phyloP scores from a whole-genome alignment of 805 yeast genomes.

The Candida verbasci region DNA sequence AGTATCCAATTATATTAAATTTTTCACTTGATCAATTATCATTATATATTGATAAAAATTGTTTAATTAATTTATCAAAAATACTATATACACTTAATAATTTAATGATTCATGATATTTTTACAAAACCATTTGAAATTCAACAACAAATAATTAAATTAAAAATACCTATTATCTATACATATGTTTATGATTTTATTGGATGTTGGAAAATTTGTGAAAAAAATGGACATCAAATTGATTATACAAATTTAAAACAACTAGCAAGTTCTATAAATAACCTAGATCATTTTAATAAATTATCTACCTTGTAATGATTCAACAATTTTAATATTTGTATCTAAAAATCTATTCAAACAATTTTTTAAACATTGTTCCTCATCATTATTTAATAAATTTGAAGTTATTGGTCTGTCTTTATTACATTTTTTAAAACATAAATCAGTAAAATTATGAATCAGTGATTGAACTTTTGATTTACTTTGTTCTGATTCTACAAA shows the following conservation, averaged over 20 bases:
- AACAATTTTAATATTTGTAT: constrained; percentile 81
- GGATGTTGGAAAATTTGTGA: constrained; percentile 31
- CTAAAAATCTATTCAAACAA: constrained; percentile 83
- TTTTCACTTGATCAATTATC: constrained; percentile 16
- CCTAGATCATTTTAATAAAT: not conserved
- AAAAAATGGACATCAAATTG: constrained; percentile 2
- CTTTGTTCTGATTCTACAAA: constrained; percentile 82
- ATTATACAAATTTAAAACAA: not conserved
- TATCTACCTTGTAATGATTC: constrained; percentile 39
- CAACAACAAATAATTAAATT: constrained; percentile 3
- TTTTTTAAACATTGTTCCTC: constrained; percentile 75
- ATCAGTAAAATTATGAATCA: constrained; percentile 85
- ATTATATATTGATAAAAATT: constrained; percentile 1
- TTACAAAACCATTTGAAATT: not conserved
- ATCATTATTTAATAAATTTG: constrained; percentile 44
- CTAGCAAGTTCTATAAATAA: too few species aligned
- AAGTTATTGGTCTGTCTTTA: constrained; percentile 37
- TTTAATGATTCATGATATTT: constrained; percentile 17
- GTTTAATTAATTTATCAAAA: constrained; percentile 16
- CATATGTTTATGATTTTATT: constrained; percentile 30
- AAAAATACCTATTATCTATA: constrained; percentile 12
- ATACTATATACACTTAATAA: constrained; percentile 26
- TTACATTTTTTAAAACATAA: constrained; percentile 88
- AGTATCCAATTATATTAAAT: constrained; percentile 9
- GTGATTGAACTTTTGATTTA: constrained; percentile 80